Evolutionary conservation across 139 green algal genomes (phyloP), one percentile per base, ranked within the genome.

Genomic region (Monoraphidium neglectum): DNA sequence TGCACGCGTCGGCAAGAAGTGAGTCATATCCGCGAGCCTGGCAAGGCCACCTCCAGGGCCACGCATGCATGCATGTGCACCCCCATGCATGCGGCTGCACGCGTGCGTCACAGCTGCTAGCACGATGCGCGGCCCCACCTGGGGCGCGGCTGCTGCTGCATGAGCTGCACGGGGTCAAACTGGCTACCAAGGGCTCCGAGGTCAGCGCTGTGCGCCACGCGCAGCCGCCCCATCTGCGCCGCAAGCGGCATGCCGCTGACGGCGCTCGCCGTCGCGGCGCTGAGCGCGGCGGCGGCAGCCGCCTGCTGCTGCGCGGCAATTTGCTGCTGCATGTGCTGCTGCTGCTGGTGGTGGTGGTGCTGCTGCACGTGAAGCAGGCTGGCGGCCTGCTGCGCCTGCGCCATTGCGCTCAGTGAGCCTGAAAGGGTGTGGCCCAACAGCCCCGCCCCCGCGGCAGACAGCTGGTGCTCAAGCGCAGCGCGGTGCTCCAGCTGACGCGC

Each of bases 171-270:
- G 26, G 68, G 63, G 8, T 10, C 63, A 36, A 30, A 33, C 15
- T 63, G 46, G 56, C 72, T n/a, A n/a, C n/a, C 73, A 15, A 79
- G 73, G 63, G 63, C 36, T 0, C 62, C 65, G 47, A 79, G 37
- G 36, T 79, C 73, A 12, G 73, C 73, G 35, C 73, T 79, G 64
- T 79, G 73, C 6, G 73, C 37, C 26, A 71, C 73, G 37, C 64
- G 73, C 49, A 79, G 63, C 15, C 73, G 62, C 46, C 63, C 49
- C 63, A 79, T 72, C 18, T 73, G 73, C 3, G 15, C 24, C 1
- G 62, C 33, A 51, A 51, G 43, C 43, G 43, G 43, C 43, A 51
- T 51, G 43, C 43, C 43, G 43, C 12, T 51, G 43, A 51, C 43
- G n/a, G n/a, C n/a, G n/a, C n/a, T n/a, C n/a, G n/a, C n/a, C 43